phyloP scores from a whole-genome alignment of 2,329 filamentous ascomycete species.

The Arthroderma uncinatum region DNA sequence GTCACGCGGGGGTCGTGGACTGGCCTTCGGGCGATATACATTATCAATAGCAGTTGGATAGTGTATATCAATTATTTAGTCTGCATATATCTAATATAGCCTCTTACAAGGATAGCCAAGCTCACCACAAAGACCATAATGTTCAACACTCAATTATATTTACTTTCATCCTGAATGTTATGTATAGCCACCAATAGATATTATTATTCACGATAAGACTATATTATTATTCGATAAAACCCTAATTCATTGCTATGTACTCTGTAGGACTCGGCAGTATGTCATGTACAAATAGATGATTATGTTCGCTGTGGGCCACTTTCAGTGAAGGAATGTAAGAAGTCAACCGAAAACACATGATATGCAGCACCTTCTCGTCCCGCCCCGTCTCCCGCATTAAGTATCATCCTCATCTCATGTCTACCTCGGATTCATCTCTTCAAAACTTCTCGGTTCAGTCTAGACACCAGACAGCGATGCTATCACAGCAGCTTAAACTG shows the following conservation, averaged over 20 bases:
- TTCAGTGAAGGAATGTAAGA: not conserved
- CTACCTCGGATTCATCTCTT: not conserved
- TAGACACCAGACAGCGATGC: not conserved
- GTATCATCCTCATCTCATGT: not conserved
- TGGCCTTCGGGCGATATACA: too few species aligned
- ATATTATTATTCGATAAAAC: not conserved
- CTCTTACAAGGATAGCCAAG: too few species aligned
- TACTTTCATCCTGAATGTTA: too few species aligned
- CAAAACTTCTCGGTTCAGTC: not conserved
- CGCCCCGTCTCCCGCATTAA: not conserved
- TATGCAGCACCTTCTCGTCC: not conserved
- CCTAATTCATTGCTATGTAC: not conserved
- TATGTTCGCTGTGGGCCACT: not conserved
- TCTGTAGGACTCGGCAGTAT: not conserved
- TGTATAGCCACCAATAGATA: too few species aligned
- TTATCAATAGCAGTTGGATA: too few species aligned
- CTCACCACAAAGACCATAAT: too few species aligned
- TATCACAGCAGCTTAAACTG: conserved; percentile 16
- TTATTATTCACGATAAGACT: not conserved
- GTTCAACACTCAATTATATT: too few species aligned
- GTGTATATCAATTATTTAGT: too few species aligned
- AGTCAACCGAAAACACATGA: not conserved
- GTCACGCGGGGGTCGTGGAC: too few species aligned
- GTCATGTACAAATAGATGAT: not conserved
- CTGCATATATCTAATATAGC: too few species aligned